Conservation (phyloP, 176 grass and related monocot species). For the Chloris gayana region DNA sequence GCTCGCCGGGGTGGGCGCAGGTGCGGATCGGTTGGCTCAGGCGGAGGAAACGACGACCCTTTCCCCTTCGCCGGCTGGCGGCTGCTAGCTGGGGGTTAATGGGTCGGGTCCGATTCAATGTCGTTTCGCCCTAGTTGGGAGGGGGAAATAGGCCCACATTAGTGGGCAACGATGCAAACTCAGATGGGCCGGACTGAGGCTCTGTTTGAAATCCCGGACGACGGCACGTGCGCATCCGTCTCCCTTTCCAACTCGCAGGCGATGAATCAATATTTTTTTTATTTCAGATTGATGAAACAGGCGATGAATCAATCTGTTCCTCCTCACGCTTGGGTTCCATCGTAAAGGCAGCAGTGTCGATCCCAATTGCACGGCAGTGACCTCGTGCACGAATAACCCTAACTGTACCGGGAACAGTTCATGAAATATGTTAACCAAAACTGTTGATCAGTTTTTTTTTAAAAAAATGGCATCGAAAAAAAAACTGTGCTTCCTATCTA, state of each 20-base stretch:
- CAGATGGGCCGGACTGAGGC: neutral
- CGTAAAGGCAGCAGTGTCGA: too few species aligned
- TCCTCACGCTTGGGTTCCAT: too few species aligned
- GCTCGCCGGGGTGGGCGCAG: conserved; percentile 34
- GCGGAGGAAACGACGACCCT: conserved; percentile 19
- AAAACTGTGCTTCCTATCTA: neutral
- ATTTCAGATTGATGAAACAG: too few species aligned
- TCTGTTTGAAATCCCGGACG: neutral
- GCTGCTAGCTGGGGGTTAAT: neutral
- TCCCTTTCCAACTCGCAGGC: neutral
- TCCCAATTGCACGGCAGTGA: too few species aligned
- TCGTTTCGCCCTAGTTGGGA: neutral
- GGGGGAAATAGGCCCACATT: neutral
- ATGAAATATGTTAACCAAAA: neutral
- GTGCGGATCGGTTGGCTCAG: conserved; percentile 35
- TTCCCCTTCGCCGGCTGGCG: neutral
- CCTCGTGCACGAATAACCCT: too few species aligned
- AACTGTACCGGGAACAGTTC: neutral
- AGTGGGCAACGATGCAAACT: neutral
- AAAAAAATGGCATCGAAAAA: conserved; percentile 8
- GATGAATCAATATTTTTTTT: too few species aligned
- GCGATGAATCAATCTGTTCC: too few species aligned
- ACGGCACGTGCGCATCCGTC: neutral
- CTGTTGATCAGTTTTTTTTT: neutral
- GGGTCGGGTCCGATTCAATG: neutral